phyloP scores from a whole-genome alignment of 208 protist species.

The Trypanosoma cruzi region DNA sequence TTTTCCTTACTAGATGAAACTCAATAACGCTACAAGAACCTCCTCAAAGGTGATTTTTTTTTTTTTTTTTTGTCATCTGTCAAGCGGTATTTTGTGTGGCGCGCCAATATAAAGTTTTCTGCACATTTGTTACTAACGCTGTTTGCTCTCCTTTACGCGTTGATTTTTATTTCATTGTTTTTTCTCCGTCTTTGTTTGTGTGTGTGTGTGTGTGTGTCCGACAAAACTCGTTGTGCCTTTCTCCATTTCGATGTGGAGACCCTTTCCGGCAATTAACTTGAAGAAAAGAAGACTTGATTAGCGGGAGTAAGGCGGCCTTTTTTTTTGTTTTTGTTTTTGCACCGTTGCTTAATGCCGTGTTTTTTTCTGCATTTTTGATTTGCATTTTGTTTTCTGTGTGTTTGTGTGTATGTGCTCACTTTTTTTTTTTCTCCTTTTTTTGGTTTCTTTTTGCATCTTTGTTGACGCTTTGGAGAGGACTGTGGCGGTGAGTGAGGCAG shows the following conservation, averaged over 20 bases:
- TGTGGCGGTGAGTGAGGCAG: not conserved
- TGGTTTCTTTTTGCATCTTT: not conserved
- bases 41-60: not conserved
- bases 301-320: too few relatives aligned
- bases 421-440: slow-evolving; percentile 1
- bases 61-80: not conserved
- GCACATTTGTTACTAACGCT: not conserved
- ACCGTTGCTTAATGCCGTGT: too few relatives aligned
- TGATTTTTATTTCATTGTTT: not conserved
- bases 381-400: too few relatives aligned
- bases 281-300: too few relatives aligned
- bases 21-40: not conserved
- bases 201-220: too few relatives aligned
- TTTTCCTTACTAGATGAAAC: not conserved
- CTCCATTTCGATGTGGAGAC: not conserved
- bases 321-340: too few relatives aligned
- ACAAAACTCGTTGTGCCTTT: too few relatives aligned
- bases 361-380: too few relatives aligned
- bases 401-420: not conserved
- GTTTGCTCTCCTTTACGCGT: not conserved
- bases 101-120: too few relatives aligned
- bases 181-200: not conserved
- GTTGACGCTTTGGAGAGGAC: not conserved
- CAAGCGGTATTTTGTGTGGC: not conserved
- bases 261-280: too few relatives aligned